These are phyloP conservation scores for Cordia subcordata DNA, from an alignment of 257 asterid species.

Conservation along the genomic window DNA sequence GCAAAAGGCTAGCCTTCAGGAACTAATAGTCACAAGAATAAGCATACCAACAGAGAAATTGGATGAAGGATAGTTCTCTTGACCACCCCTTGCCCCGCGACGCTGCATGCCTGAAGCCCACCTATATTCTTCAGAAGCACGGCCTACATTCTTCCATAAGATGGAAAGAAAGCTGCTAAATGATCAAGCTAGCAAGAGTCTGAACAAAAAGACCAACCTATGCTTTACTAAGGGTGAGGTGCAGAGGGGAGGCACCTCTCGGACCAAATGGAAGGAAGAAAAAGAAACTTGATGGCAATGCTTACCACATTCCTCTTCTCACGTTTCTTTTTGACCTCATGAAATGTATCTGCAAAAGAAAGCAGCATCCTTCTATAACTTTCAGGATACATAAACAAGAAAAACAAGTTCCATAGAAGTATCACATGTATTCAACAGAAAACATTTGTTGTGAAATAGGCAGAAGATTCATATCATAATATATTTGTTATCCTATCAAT, in stretches of 20 bases:
- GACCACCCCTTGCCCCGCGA: conserved; percentile 34
- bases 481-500: too few relatives aligned
- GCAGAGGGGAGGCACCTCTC: conserved; percentile 2
- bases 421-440: too few relatives aligned
- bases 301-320: conserved; percentile 49
- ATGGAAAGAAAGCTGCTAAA: conserved; percentile 8
- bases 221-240: background rate
- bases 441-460: too few relatives aligned
- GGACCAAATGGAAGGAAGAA: background rate
- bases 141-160: conserved; percentile 29
- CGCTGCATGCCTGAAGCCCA: conserved; percentile 33
- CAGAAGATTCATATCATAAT: too few relatives aligned
- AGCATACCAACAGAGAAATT: conserved; percentile 30
- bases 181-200: conserved; percentile 5
- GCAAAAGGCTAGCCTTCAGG: background rate
- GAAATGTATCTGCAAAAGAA: conserved; percentile 53
- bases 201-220: background rate
- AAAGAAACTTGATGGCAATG: background rate
- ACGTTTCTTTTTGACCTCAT: conserved; percentile 54
- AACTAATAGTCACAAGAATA: background rate
- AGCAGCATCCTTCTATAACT: too few relatives aligned
- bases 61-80: conserved; percentile 25
- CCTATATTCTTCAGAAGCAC: conserved; percentile 15
- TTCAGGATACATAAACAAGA: too few relatives aligned
- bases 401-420: too few relatives aligned